Evolutionary conservation across 768 basidiomycete genomes (phyloP).

Genomic region (Coprinellus micaceus): DNA sequence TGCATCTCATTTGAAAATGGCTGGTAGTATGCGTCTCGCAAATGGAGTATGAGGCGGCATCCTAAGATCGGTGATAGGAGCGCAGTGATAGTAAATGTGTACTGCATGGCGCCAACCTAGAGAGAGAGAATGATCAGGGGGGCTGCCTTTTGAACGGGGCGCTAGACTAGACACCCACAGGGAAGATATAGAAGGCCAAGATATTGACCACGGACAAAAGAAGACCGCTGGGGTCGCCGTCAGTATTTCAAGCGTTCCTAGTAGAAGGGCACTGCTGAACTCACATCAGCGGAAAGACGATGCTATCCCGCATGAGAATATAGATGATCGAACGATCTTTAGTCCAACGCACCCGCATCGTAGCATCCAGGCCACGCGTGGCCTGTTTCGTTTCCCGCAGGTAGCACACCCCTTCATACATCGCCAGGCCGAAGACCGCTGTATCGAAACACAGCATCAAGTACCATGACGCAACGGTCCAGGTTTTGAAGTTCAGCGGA

Average conservation of each 20-base stretch:
- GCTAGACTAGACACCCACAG: background rate
- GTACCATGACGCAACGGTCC: background rate
- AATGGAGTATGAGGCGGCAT: background rate
- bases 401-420: background rate
- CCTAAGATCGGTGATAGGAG: background rate
- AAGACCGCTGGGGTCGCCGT: background rate
- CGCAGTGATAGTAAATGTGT: background rate
- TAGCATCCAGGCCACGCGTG: background rate
- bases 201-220: background rate
- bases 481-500: background rate
- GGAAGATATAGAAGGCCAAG: background rate
- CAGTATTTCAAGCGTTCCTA: background rate
- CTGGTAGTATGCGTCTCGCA: background rate
- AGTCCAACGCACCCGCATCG: background rate
- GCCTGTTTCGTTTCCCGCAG: background rate
- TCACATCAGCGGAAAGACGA: background rate
- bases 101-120: background rate
- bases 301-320: background rate
- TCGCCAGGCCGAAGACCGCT: background rate
- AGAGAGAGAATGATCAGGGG: background rate
- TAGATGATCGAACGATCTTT: too few relatives aligned
- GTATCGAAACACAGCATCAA: background rate
- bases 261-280: background rate
- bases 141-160: background rate
- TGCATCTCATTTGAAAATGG: background rate